Evolutionary conservation across 1,139 yeast genomes (phyloP).

Genomic region (Zygosaccharomyces pseudobailii): DNA sequence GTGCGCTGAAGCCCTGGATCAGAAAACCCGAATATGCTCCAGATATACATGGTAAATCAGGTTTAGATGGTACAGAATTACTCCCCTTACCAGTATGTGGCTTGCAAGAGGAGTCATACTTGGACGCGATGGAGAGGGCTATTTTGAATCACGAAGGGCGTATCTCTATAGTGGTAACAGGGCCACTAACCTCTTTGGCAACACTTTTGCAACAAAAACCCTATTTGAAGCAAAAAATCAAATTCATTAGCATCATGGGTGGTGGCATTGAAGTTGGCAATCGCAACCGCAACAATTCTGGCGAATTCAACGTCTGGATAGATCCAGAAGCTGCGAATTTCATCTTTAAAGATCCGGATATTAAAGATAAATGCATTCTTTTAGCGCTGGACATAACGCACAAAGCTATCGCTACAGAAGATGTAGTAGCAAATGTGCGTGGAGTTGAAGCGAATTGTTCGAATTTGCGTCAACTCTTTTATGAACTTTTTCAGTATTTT

Average conservation of each 20-base stretch:
- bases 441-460: slow-evolving; percentile 32
- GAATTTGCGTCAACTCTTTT: slow-evolving; percentile 48
- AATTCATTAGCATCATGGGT: slow-evolving; percentile 66
- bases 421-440: slow-evolving; percentile 38
- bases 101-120: slow-evolving; percentile 34
- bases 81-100: slow-evolving; percentile 46
- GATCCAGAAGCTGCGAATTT: slow-evolving; percentile 73
- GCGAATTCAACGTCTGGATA: slow-evolving; percentile 75
- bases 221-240: slow-evolving; percentile 43
- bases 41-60: slow-evolving; percentile 67
- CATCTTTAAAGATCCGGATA: slow-evolving; percentile 44
- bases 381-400: slow-evolving; percentile 72
- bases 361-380: slow-evolving; percentile 49
- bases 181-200: slow-evolving; percentile 69
- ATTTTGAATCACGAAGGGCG: slow-evolving; percentile 42
- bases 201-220: slow-evolving; percentile 50
- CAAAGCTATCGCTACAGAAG: slow-evolving; percentile 53
- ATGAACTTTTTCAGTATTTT: slow-evolving; percentile 55
- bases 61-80: slow-evolving; percentile 66
- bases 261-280: slow-evolving; percentile 49
- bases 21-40: slow-evolving; percentile 47
- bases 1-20: slow-evolving; percentile 54
- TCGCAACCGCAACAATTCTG: slow-evolving; percentile 47
- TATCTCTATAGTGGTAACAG: slow-evolving; percentile 61
- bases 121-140: slow-evolving; percentile 55